These are phyloP conservation scores for Solanum tacnaense DNA, from an alignment of 257 asterid genomes.

Conservation along the genomic window DNA sequence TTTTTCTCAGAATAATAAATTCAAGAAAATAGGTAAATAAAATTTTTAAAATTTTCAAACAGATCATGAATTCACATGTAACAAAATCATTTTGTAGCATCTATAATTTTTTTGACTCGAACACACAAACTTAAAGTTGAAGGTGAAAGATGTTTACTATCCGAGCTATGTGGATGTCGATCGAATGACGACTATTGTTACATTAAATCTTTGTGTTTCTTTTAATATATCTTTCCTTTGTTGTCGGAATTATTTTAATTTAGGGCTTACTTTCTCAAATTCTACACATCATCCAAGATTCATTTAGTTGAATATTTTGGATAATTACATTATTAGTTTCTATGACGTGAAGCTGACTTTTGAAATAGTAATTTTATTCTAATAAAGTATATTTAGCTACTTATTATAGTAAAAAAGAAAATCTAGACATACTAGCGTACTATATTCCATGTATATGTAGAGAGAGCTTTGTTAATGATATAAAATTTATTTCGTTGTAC, in stretches of 20 bases:
- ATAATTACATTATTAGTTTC: neutral
- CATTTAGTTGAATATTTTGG: neutral
- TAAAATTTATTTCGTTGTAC: neutral
- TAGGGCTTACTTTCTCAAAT: neutral
- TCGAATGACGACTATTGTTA: neutral
- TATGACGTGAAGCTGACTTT: neutral
- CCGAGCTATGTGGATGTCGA: neutral
- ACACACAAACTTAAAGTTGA: neutral
- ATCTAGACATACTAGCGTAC: neutral
- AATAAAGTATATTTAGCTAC: neutral
- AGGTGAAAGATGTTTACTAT: neutral
- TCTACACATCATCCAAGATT: neutral
- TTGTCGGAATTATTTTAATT: neutral
- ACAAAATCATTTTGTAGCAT: neutral
- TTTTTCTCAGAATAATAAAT: neutral
- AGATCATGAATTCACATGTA: neutral
- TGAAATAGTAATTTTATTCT: neutral
- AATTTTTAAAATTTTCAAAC: no score
- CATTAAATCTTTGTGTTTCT: neutral
- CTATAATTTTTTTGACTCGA: neutral
- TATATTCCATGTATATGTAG: neutral
- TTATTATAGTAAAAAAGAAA: neutral
- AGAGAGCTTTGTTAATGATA: neutral
- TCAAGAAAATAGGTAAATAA: neutral
- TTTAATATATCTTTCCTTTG: neutral